Conservation (phyloP, 106 monocot species). For the Platanthera zijinensis region DNA sequence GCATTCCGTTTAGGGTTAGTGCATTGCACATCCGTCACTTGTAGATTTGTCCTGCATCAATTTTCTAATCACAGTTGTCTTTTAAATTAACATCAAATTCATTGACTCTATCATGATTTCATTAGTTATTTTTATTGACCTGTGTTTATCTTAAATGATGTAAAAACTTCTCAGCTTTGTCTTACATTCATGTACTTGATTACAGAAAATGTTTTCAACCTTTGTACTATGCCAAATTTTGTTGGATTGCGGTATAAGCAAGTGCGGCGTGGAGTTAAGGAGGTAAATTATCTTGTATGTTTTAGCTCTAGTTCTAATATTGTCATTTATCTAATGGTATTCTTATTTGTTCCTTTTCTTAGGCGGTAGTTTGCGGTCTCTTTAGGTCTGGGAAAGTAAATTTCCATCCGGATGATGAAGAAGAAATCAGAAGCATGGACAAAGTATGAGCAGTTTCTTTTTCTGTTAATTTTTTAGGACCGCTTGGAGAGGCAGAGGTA, state of each 20-base stretch:
- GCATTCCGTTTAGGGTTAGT: too few species aligned
- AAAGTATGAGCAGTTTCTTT: slow-evolving; percentile 42
- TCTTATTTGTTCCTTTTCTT: slow-evolving; percentile 21
- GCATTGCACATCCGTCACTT: too few species aligned
- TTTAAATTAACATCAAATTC: neutral
- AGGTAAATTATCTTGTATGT: slow-evolving; percentile 33
- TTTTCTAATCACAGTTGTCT: neutral
- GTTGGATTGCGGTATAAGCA: slow-evolving; percentile 58
- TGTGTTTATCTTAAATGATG: neutral
- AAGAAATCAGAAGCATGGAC: slow-evolving; percentile 63
- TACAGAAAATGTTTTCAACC: slow-evolving; percentile 92
- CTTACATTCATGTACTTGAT: slow-evolving; percentile 10
- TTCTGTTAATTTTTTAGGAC: neutral
- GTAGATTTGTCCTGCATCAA: too few species aligned
- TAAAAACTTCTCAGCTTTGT: neutral
- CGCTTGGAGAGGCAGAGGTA: neutral
- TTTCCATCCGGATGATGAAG: slow-evolving; percentile 87
- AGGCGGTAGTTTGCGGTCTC: slow-evolving; percentile 88
- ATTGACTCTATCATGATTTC: neutral
- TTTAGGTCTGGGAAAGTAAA: slow-evolving; percentile 61
- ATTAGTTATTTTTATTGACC: neutral
- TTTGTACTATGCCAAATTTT: slow-evolving; percentile 49
- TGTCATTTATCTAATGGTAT: slow-evolving; percentile 6
- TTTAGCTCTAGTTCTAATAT: neutral
- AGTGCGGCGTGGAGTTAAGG: slow-evolving; percentile 49